phyloP scores from a whole-genome alignment of 257 asterid species.

The Nicotiana otophora region DNA sequence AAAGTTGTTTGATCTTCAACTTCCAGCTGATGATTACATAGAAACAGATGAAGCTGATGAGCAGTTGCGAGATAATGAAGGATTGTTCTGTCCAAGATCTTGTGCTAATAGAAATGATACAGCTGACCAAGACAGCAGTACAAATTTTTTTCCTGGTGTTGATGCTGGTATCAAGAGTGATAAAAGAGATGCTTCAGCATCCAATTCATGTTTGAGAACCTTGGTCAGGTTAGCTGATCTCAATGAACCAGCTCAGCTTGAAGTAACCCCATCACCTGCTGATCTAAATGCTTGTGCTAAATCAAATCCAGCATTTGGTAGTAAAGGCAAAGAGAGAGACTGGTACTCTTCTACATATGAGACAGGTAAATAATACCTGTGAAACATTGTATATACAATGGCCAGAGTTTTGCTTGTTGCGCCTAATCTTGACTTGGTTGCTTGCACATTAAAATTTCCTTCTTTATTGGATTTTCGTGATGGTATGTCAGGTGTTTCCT shows the following conservation, averaged over 20 bases:
- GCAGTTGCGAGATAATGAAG: slow-evolving; percentile 27
- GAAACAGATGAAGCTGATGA: slow-evolving; percentile 59
- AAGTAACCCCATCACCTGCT: slow-evolving; percentile 31
- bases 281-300: slow-evolving; percentile 30
- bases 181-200: slow-evolving; percentile 32
- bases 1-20: slow-evolving; percentile 80
- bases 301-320: slow-evolving; percentile 29
- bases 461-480: slow-evolving; percentile 8
- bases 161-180: slow-evolving; percentile 21
- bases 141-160: slow-evolving; percentile 18
- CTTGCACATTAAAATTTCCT: neutral
- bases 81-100: slow-evolving; percentile 24
- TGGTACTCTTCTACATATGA: slow-evolving; percentile 43
- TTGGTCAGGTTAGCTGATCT: slow-evolving; percentile 62
- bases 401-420: neutral
- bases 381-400: neutral
- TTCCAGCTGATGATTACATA: slow-evolving; percentile 76
- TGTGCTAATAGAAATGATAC: slow-evolving; percentile 29
- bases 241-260: slow-evolving; percentile 67
- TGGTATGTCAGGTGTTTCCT: neutral
- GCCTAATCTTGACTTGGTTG: neutral
- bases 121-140: slow-evolving; percentile 21
- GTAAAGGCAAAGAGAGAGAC: slow-evolving; percentile 44
- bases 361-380: slow-evolving; percentile 43
- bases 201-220: slow-evolving; percentile 39